These are phyloP conservation scores for Eucalyptus fibrosa DNA, from an alignment of 345 rosid genomes.

Conservation along the genomic window DNA sequence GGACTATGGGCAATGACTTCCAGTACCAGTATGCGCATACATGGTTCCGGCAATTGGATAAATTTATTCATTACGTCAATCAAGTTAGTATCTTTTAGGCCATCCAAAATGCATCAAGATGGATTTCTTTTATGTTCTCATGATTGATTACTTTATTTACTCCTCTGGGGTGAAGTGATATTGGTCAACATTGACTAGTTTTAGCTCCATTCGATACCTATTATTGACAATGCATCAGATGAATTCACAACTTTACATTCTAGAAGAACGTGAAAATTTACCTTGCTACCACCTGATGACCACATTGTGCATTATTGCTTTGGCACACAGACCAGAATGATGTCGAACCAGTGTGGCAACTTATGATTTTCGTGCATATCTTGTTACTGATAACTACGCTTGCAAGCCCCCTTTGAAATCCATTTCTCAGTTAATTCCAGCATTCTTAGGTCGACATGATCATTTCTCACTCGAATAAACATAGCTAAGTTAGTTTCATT, in stretches of 20 bases:
- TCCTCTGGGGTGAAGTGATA: neutral
- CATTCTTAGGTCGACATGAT: neutral
- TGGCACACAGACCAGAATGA: neutral
- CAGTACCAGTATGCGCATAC: conserved; percentile 86
- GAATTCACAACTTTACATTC: neutral
- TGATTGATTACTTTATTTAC: neutral
- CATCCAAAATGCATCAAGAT: neutral
- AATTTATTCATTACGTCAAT: conserved; percentile 89
- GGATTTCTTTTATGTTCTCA: neutral
- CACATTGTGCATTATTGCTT: neutral
- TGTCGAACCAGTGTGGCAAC: neutral
- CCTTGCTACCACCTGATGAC: neutral
- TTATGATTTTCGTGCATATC: neutral
- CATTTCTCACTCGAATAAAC: neutral
- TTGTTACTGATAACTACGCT: neutral
- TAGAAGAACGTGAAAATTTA: neutral
- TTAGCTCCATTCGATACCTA: neutral
- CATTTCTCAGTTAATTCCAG: neutral
- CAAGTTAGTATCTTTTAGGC: conserved; percentile 30
- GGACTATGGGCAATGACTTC: conserved; percentile 97
- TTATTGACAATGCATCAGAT: neutral
- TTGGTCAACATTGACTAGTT: neutral
- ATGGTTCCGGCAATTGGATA: conserved; percentile 95
- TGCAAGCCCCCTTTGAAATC: neutral
- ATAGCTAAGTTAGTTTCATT: neutral